phyloP scores from a whole-genome alignment of 352 stramenopile species.

The Aphanomyces euteiches region DNA sequence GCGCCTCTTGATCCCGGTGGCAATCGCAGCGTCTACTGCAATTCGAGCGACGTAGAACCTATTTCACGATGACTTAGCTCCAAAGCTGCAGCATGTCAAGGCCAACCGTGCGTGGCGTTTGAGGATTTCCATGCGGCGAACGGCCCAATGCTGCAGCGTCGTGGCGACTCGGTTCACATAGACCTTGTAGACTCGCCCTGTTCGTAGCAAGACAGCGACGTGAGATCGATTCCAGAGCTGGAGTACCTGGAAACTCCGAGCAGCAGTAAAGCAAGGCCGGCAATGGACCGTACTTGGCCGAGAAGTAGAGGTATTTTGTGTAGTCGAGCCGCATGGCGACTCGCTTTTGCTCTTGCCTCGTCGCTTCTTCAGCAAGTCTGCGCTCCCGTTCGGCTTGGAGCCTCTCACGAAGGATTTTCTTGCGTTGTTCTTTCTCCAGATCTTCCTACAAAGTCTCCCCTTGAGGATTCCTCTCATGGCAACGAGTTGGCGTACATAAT shows the following conservation, averaged over 20 bases:
- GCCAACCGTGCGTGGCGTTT: conserved; percentile 23
- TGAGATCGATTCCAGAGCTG: too few relatives aligned
- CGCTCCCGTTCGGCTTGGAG: conserved; percentile 11
- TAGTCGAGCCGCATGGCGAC: conserved; percentile 30
- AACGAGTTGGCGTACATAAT: conserved; percentile 15
- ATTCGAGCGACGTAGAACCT: conserved; percentile 8
- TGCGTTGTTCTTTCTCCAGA: neutral
- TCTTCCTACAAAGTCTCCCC: conserved; percentile 2
- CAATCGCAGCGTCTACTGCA: neutral
- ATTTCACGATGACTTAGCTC: neutral
- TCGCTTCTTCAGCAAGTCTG: conserved; percentile 9
- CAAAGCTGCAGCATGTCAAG: neutral
- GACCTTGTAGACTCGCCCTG: conserved; percentile 35
- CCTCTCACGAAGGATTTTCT: neutral
- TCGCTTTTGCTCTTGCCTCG: neutral
- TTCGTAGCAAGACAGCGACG: neutral
- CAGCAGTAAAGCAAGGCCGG: conserved; percentile 36
- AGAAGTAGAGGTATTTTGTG: conserved; percentile 35
- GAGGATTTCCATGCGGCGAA: conserved; percentile 25
- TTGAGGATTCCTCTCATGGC: neutral
- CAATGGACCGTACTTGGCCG: conserved; percentile 34
- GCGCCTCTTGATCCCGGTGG: conserved; percentile 3
- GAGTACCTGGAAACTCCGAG: conserved; percentile 31
- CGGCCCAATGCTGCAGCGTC: conserved; percentile 34
- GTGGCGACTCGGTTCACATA: conserved; percentile 30